Evolutionary conservation across 768 basidiomycete species (phyloP), one percentile per base, ranked within the genome.

Genomic region (Suillus cothurnatus): DNA sequence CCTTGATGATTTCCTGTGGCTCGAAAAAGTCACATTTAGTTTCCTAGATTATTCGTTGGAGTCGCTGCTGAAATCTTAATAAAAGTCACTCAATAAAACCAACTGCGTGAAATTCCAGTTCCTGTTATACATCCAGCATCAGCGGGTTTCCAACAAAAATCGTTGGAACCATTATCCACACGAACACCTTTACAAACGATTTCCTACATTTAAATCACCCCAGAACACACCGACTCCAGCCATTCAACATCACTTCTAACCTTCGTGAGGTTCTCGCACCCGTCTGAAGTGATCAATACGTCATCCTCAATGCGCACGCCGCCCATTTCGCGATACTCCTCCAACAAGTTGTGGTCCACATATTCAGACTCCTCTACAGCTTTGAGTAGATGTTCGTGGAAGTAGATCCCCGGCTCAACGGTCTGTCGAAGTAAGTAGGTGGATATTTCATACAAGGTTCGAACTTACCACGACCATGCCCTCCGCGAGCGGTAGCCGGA

Each of bases 291-390:
- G 67, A 99, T 88, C 8, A 93, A 76, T 4, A 98, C 85, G 34
- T 92, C 94, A 74, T 99, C 97, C 76, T 99, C 97, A 68, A 99
- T 96, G 60, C 96, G 80, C 2, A 99, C 91, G 0, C 96, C 97
- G 17, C 97, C 97, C 28, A 98, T 92, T 39, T 79, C 77, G 71
- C 93, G 88, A 71, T 95, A 98, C 63, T 80, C 77, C 74, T 83
- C 82, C 65, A 96, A 78, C 28, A 90, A 83, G 17, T 84, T 88
- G 47, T 86, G 85, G 72, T 95, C 31, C 39, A 59, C 58, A 31
- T 59, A 59, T 21, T 59, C 39, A 12, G 58, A 59, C 3, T 41
- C 19, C 11, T 59, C 58, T 41, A 41, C 28, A 23, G 58, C 17
- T 23, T 41, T 59, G 39, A 59, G 58, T 23, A 95, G 81, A 67